A percentile compares a stretch with the other conserved stretches of the same genome.
phyloP scores from a whole-genome alignment of 2,329 filamentous ascomycete genomes.

The Venturia nashicola region DNA sequence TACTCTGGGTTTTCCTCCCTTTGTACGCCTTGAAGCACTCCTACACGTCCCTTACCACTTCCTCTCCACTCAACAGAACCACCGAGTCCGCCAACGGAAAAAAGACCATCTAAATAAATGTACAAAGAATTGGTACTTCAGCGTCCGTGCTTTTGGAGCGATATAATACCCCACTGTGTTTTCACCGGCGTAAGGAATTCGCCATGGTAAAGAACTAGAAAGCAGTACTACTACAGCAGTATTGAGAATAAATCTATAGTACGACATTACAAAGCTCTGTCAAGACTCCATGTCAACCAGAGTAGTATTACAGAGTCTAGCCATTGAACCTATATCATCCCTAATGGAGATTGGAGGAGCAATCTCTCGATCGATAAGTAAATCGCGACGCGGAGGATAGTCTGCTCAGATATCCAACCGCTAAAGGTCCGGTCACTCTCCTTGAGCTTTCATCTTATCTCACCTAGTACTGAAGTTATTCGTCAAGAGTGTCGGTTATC shows the following conservation, averaged over 20 bases:
- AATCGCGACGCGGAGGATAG: no score
- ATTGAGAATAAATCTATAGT: background rate
- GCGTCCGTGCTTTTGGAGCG: background rate
- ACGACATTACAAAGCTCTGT: no score
- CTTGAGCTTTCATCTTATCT: no score
- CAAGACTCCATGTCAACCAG: no score
- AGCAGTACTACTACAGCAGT: background rate
- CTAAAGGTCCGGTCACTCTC: no score
- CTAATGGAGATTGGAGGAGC: no score
- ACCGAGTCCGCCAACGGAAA: background rate
- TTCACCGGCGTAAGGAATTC: background rate
- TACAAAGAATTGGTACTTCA: background rate
- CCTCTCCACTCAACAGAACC: background rate
- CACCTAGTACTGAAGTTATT: no score
- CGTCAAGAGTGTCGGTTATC: no score
- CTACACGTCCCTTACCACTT: conserved; percentile 4
- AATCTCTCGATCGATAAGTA: no score
- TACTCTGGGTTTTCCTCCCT: conserved; percentile 30
- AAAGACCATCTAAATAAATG: background rate
- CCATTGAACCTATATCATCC: no score
- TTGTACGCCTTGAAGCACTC: conserved; percentile 1
- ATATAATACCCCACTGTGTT: background rate
- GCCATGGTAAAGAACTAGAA: background rate
- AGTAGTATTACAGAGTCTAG: no score
- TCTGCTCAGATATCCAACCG: no score